Conservation (phyloP, 2,329 filamentous ascomycete genomes). For the Clarireedia sp. region DNA sequence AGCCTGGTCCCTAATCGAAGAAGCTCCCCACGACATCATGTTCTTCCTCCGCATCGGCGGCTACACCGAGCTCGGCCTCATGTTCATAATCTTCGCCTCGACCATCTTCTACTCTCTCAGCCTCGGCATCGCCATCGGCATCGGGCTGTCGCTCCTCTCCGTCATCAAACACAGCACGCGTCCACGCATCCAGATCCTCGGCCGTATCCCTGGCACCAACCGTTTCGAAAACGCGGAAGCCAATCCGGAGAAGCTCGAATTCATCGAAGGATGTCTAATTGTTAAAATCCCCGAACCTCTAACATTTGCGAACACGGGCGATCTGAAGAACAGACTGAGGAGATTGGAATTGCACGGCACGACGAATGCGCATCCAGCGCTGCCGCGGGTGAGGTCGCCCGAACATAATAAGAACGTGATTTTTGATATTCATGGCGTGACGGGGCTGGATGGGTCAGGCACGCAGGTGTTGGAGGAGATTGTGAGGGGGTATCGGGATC, state of each 20-base stretch:
- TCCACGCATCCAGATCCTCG: constrained; percentile 91
- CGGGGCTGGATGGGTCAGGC: constrained; percentile 84
- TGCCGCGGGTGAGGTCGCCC: constrained; percentile 69
- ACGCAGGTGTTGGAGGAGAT: constrained; percentile 89
- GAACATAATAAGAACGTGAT: constrained; percentile 87
- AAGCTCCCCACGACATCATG: constrained; percentile 82
- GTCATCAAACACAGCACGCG: constrained; percentile 87
- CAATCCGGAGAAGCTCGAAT: constrained; percentile 67
- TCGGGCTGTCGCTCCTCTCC: constrained; percentile 81
- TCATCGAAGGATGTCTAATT: constrained; percentile 85
- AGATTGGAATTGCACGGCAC: constrained; percentile 90
- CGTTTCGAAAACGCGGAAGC: constrained; percentile 80
- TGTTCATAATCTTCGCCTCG: constrained; percentile 81
- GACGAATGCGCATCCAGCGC: constrained; percentile 71
- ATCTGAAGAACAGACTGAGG: constrained; percentile 74
- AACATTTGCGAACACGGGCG: constrained; percentile 94
- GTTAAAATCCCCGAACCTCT: constrained; percentile 96
- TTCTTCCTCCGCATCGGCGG: constrained; percentile 85
- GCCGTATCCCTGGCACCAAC: constrained; percentile 75
- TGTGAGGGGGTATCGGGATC: constrained; percentile 67
- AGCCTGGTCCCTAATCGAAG: constrained; percentile 88
- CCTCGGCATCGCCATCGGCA: constrained; percentile 86
- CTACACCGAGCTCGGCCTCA: constrained; percentile 77
- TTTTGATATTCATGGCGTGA: constrained; percentile 97
- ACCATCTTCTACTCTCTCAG: constrained; percentile 95